Percentiles rank a stretch among this genome's conserved stretches.
Conservation (phyloP, 169 alveolate genomes). For the Theileria orientalis region DNA sequence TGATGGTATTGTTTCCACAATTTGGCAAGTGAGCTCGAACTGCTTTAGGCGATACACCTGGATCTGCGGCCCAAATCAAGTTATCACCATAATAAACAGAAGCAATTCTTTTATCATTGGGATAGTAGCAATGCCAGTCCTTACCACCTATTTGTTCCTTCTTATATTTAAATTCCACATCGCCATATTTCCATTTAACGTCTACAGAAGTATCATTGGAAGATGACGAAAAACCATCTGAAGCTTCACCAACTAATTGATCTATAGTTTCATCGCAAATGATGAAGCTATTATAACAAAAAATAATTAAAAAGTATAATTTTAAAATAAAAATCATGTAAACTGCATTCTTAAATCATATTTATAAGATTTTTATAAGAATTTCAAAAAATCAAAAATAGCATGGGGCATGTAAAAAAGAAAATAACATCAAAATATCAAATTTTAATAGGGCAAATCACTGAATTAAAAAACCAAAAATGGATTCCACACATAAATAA, state of each 20-base stretch:
- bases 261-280: background rate
- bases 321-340: slow-evolving; percentile 3
- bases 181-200: background rate
- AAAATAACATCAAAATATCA: too few species aligned
- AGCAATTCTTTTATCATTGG: background rate
- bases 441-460: too few species aligned
- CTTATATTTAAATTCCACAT: background rate
- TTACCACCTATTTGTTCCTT: background rate
- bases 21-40: too few species aligned
- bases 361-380: background rate
- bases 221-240: background rate
- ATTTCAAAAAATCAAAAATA: background rate
- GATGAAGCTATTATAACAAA: background rate
- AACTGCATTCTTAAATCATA: slow-evolving; percentile 11
- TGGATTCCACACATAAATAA: too few species aligned
- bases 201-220: background rate
- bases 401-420: slow-evolving; percentile 14
- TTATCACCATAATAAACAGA: background rate
- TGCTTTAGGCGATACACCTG: background rate
- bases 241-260: background rate
- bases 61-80: background rate
- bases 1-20: background rate
- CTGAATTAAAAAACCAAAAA: too few species aligned
- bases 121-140: too few species aligned
- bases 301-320: background rate